Evolutionary conservation across 208 protist species (phyloP).

Genomic region (Trypanosoma cruzi): DNA sequence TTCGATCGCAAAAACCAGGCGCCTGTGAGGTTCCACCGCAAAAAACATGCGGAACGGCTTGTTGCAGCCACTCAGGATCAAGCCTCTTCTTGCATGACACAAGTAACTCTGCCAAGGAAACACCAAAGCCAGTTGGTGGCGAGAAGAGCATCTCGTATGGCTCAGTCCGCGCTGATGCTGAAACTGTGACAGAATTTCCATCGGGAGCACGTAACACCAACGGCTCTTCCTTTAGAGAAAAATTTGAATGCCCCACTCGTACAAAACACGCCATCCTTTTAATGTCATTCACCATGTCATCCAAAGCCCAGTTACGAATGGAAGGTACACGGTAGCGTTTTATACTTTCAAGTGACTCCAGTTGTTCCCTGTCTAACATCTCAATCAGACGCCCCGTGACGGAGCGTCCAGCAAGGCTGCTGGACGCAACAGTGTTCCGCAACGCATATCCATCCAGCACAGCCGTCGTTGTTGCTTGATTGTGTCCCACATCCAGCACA

Average conservation of each 20-base stretch:
- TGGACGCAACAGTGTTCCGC: constrained; percentile 53
- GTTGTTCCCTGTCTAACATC: constrained; percentile 39
- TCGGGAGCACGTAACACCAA: constrained; percentile 44
- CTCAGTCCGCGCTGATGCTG: constrained; percentile 28
- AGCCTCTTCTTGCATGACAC: constrained; percentile 46
- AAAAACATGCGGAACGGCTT: constrained; percentile 69
- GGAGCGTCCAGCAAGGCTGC: constrained; percentile 49
- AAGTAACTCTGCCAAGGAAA: constrained; percentile 48
- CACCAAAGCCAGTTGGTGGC: not conserved
- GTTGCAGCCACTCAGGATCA: constrained; percentile 81
- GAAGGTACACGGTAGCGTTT: constrained; percentile 6
- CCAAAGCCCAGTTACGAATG: constrained; percentile 16
- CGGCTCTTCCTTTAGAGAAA: constrained; percentile 9
- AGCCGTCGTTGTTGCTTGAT: constrained; percentile 65
- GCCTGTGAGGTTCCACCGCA: constrained; percentile 55
- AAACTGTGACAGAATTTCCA: constrained; percentile 40
- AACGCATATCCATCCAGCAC: constrained; percentile 85
- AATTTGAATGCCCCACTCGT: constrained; percentile 1
- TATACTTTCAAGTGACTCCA: constrained; percentile 30
- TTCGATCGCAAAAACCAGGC: constrained; percentile 50
- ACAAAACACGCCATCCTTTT: constrained; percentile 25
- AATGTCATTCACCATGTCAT: constrained; percentile 16
- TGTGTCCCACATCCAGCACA: constrained; percentile 81
- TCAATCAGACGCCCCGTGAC: constrained; percentile 47
- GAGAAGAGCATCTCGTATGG: constrained; percentile 74